phyloP scores from a whole-genome alignment of 2,329 filamentous ascomycete species.

The Monosporascus cannonballus region DNA sequence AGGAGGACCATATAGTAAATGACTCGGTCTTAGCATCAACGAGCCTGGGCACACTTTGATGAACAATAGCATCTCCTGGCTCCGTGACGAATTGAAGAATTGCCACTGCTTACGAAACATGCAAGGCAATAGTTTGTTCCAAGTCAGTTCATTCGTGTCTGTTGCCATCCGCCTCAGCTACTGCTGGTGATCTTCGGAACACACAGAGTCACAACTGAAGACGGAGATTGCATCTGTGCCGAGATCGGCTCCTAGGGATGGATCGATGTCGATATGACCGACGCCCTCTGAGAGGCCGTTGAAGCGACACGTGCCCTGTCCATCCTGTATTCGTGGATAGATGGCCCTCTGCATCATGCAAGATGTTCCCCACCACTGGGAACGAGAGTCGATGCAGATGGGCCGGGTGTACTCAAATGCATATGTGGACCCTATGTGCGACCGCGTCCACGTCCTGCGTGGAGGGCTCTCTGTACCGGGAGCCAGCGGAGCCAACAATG shows the following conservation, averaged over 20 bases:
- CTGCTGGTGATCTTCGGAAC: conserved; percentile 4
- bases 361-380: neutral
- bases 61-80: neutral
- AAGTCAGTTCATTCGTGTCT: conserved; percentile 1
- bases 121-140: neutral
- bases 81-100: neutral
- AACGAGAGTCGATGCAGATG: too few species aligned
- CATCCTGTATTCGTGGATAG: neutral
- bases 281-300: neutral
- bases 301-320: neutral
- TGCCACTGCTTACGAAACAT: neutral
- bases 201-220: conserved; percentile 2
- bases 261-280: neutral
- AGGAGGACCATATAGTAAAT: neutral
- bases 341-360: neutral
- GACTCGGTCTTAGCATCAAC: neutral
- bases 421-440: too few species aligned
- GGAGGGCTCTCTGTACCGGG: too few species aligned
- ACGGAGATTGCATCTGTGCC: neutral
- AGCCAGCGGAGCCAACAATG: too few species aligned
- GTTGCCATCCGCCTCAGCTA: conserved; percentile 1
- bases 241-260: neutral
- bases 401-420: too few species aligned
- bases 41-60: neutral
- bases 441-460: too few species aligned